A percentile compares a stretch with the other conserved stretches of the same genome.
These are phyloP conservation scores for Colletotrichum aenigma DNA, from an alignment of 2,329 filamentous ascomycete genomes.

Conservation along the genomic window DNA sequence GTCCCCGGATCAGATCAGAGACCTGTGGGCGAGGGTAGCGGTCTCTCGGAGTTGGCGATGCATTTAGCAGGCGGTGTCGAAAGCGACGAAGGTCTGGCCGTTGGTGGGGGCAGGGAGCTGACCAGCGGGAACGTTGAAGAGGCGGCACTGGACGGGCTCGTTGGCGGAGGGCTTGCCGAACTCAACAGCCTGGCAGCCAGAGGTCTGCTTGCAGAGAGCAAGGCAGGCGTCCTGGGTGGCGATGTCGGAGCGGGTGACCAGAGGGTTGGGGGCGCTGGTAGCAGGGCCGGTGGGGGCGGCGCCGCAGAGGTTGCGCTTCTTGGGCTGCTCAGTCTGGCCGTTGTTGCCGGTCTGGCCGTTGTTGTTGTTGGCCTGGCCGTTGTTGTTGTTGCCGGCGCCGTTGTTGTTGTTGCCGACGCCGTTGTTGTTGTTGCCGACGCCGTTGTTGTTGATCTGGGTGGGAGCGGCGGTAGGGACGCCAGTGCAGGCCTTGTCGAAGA, in stretches of 20 bases:
- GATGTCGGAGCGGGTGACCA: not conserved
- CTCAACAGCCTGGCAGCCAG: conserved; percentile 30
- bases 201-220: conserved; percentile 10
- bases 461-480: not conserved
- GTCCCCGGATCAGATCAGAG: not conserved
- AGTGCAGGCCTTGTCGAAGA: conserved; percentile 10
- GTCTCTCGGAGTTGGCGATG: not conserved
- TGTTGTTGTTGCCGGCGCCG: not conserved
- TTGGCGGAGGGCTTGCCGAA: conserved; percentile 25
- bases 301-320: conserved; percentile 6
- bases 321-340: not conserved
- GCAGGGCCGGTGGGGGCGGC: conserved; percentile 9
- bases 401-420: not conserved
- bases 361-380: conserved; percentile 3
- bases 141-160: conserved; percentile 5
- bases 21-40: not conserved
- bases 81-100: conserved; percentile 10
- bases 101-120: conserved; percentile 9
- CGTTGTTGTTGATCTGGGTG: not conserved
- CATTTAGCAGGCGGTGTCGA: conserved; percentile 7
- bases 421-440: not conserved
- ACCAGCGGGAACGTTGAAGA: conserved; percentile 6
- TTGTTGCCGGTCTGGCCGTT: not conserved
- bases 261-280: not conserved
- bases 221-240: conserved; percentile 13